Evolutionary conservation across 2,329 filamentous ascomycete species (phyloP), one percentile per base, ranked within the genome.

Genomic region (Fusarium verticillioides): DNA sequence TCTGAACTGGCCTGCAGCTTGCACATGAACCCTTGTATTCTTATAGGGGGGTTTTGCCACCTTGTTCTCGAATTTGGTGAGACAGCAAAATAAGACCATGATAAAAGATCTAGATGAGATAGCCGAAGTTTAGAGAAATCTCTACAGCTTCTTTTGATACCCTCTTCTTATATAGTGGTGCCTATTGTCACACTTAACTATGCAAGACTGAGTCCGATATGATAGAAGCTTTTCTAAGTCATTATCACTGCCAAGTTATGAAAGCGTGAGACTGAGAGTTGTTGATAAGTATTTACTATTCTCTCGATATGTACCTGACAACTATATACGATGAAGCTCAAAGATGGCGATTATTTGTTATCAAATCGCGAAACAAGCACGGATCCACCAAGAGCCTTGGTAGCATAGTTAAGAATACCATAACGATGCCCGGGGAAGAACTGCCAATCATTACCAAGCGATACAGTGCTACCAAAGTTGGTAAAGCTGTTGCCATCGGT

Each of bases 321-420:
- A 18, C 7, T 53, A 53, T 53, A 12, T 28, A 53, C 34, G 1
- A 2, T 11, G 7, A 39, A 53, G 12, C 7, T 39, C 2, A 7
- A 39, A 28, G 2, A 9, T 11, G 2, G 13, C 23, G 13, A 37
- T 39, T 18, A 53, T 39, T 53, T 53, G 28, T 67, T 67, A 2
- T 66, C 63, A 12, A 67, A 67, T 4, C 52, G 40, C 8, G 56
- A 40, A 34, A 67, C 52, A n/a, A 49, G 34, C 2, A 67, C 39
- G 12, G 62, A 67, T 5, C 64, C 64, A 26, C 64, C 64, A 15
- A 67, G 64, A 0, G 16, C 36, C 46, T 61, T 67, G 0, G 64
- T 67, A 8, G 63, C 64, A 21, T 30, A 67, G 3, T 67, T 67
- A 5, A 60, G 53, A 23, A 67, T 66, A 2, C 64, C 65, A 39